phyloP scores from a whole-genome alignment of 2,329 filamentous ascomycete species.

The Fusarium drepaniforme region DNA sequence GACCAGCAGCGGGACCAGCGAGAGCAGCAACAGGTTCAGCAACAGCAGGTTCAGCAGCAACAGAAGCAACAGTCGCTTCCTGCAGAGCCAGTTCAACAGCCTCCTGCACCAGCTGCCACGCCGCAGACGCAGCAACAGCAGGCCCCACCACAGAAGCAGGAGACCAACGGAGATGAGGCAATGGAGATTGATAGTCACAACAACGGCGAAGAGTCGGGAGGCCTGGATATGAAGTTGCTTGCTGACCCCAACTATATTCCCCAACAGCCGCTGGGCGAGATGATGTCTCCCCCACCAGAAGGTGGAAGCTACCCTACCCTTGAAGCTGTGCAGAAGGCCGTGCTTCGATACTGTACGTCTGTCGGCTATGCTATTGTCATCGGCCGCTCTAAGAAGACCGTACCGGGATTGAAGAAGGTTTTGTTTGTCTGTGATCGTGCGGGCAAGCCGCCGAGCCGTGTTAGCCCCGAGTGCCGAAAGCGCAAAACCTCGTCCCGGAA shows the following conservation, averaged over 20 bases:
- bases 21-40: slow-evolving; percentile 40
- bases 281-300: slow-evolving; percentile 74
- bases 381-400: slow-evolving; percentile 75
- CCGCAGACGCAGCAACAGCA: slow-evolving; percentile 49
- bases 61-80: slow-evolving; percentile 50
- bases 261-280: slow-evolving; percentile 66
- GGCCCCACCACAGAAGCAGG: slow-evolving; percentile 53
- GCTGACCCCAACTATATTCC: slow-evolving; percentile 65
- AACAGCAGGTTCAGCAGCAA: slow-evolving; percentile 44
- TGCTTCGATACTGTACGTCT: slow-evolving; percentile 74
- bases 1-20: slow-evolving; percentile 45
- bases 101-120: slow-evolving; percentile 38
- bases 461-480: slow-evolving; percentile 74
- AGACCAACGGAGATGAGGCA: slow-evolving; percentile 59
- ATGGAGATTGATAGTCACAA: slow-evolving; percentile 66
- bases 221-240: slow-evolving; percentile 61
- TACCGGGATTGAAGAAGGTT: slow-evolving; percentile 75
- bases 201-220: slow-evolving; percentile 60
- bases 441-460: slow-evolving; percentile 71
- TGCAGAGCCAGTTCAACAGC: slow-evolving; percentile 42
- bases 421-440: slow-evolving; percentile 76
- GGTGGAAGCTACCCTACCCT: slow-evolving; percentile 74
- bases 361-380: slow-evolving; percentile 78
- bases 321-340: slow-evolving; percentile 73
- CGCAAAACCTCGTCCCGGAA: slow-evolving; percentile 76